These are phyloP conservation scores for Cymbidium sinense DNA, from an alignment of 106 monocot species.

Conservation along the genomic window DNA sequence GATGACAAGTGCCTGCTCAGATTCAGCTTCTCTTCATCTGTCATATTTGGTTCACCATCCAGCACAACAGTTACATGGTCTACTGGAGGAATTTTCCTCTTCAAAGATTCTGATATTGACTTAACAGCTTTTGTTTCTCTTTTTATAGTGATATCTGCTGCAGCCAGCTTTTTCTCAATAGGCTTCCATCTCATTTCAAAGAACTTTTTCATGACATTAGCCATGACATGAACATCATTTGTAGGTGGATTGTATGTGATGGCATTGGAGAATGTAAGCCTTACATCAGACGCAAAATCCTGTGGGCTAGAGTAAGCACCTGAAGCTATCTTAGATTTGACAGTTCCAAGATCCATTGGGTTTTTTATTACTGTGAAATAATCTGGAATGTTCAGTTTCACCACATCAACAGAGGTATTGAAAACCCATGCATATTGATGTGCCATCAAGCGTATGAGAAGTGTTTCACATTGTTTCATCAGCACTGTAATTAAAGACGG, in stretches of 20 bases:
- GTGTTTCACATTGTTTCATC: conserved; percentile 71
- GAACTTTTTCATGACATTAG: conserved; percentile 49
- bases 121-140: conserved; percentile 24
- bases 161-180: conserved; percentile 56
- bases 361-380: conserved; percentile 68
- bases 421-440: conserved; percentile 71
- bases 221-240: conserved; percentile 84
- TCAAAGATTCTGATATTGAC: conserved; percentile 31
- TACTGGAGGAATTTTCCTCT: conserved; percentile 43
- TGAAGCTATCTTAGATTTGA: conserved; percentile 54
- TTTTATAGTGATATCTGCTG: conserved; percentile 25
- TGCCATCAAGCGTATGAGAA: conserved; percentile 56
- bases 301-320: conserved; percentile 52
- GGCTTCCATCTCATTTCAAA: conserved; percentile 88
- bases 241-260: conserved; percentile 78
- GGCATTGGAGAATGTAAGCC: conserved; percentile 88
- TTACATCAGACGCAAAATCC: conserved; percentile 82
- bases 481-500: conserved; percentile 16
- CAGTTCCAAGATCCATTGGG: conserved; percentile 94
- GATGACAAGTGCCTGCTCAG: conserved; percentile 39
- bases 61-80: conserved; percentile 12
- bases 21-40: conserved; percentile 49
- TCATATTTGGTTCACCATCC: conserved; percentile 35
- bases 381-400: conserved; percentile 82
- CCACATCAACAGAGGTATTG: conserved; percentile 69